Conservation (phyloP, 495 filamentous ascomycete species). For the Amniculicola lignicola region DNA sequence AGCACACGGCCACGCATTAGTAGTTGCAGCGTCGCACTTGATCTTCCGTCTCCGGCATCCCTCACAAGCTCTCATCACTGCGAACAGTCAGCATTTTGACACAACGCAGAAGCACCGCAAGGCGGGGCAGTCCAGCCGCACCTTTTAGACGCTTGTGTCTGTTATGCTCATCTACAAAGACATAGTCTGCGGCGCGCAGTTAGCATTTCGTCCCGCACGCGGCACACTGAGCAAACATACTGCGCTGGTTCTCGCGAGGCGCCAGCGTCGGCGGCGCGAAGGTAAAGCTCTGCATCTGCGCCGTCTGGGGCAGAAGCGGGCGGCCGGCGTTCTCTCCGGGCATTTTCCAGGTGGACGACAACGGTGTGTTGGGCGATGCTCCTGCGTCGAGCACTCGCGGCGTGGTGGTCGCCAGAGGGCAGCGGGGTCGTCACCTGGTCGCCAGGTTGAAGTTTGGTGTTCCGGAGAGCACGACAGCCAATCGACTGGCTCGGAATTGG, state of each 20-base stretch:
- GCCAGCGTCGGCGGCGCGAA: conserved; percentile 58
- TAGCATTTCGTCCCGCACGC: background rate
- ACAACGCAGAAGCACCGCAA: background rate
- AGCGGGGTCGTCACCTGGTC: conserved; percentile 24
- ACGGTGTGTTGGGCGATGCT: background rate
- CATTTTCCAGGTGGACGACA: conserved; percentile 40
- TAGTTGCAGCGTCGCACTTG: conserved; percentile 96
- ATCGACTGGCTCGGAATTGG: conserved; percentile 6
- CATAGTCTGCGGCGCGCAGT: conserved; percentile 69
- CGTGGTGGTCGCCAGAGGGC: conserved; percentile 7
- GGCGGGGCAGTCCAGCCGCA: conserved; percentile 43
- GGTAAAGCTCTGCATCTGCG: conserved; percentile 55
- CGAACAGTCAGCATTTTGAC: conserved; percentile 23
- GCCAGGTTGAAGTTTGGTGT: conserved; percentile 15
- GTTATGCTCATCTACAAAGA: conserved; percentile 99
- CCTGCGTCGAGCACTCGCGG: background rate
- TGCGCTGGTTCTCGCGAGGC: conserved; percentile 64
- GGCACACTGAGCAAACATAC: conserved; percentile 43
- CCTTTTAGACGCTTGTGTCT: conserved; percentile 96
- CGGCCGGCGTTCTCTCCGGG: conserved; percentile 55
- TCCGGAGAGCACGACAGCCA: conserved; percentile 14
- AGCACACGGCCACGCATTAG: conserved; percentile 96
- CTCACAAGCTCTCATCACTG: conserved; percentile 98
- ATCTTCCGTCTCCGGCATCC: conserved; percentile 89
- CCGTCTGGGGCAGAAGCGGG: conserved; percentile 56